phyloP scores from a whole-genome alignment of 1,284 basidiomycete species.

The Rhizopogon parksii region DNA sequence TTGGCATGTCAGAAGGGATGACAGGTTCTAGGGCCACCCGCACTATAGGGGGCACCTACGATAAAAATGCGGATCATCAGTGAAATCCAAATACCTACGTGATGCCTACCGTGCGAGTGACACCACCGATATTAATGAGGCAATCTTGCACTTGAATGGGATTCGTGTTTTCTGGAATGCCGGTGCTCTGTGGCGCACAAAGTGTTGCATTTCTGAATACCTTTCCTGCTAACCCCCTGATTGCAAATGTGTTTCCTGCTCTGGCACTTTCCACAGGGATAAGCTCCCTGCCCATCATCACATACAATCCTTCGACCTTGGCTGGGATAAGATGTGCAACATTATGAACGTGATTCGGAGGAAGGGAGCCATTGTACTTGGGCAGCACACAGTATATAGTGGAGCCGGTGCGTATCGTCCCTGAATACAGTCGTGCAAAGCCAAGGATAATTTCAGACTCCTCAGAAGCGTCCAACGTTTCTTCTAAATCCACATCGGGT shows the following conservation, averaged over 20 bases:
- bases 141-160: constrained; percentile 40
- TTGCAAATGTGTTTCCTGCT: constrained; percentile 96
- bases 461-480: constrained; percentile 15
- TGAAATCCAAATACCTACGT: background rate
- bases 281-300: constrained; percentile 97
- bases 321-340: constrained; percentile 60
- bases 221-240: constrained; percentile 84
- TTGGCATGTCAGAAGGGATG: constrained; percentile 88
- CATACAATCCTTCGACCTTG: constrained; percentile 76
- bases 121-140: constrained; percentile 79
- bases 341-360: constrained; percentile 66
- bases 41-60: constrained; percentile 82
- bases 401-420: constrained; percentile 66
- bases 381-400: constrained; percentile 77
- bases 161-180: constrained; percentile 34
- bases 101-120: constrained; percentile 58
- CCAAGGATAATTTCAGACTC: constrained; percentile 72
- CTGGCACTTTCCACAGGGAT: constrained; percentile 76
- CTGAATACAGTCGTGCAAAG: constrained; percentile 92
- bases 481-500: constrained; percentile 18
- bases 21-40: constrained; percentile 91
- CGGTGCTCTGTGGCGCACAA: constrained; percentile 56
- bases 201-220: constrained; percentile 91
- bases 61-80: constrained; percentile 7
- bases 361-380: constrained; percentile 74